Conservation (phyloP, 73 alveolate species). For the Paramecium caudatum region DNA sequence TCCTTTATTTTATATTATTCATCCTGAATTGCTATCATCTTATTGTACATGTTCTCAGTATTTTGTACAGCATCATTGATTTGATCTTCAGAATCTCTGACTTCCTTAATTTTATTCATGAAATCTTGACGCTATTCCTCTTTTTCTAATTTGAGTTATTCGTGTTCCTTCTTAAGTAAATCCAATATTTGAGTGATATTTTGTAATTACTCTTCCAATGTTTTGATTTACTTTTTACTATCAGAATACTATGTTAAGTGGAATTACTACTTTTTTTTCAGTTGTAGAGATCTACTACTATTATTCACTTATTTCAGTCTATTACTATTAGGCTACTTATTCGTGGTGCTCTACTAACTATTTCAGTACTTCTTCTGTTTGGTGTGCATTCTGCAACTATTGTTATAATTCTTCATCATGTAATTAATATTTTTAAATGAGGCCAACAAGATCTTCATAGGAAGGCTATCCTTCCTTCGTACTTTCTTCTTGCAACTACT, state of each 20-base stretch:
- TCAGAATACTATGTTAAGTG: constrained; percentile 50
- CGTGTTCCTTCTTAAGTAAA: too few species aligned
- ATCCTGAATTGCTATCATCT: constrained; percentile 39
- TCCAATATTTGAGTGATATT: too few species aligned
- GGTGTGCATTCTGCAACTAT: neutral
- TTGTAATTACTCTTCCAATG: neutral
- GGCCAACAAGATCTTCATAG: constrained; percentile 12
- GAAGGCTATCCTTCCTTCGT: neutral
- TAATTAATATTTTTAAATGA: neutral
- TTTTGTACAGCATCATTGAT: constrained; percentile 38
- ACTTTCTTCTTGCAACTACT: neutral
- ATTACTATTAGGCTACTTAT: too few species aligned
- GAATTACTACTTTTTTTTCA: too few species aligned
- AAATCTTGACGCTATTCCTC: constrained; percentile 16
- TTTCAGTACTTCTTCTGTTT: constrained; percentile 1
- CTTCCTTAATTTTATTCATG: constrained; percentile 17
- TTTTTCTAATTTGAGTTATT: constrained; percentile 36
- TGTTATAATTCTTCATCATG: neutral
- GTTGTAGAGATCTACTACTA: too few species aligned
- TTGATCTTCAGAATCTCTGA: neutral
- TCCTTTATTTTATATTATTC: constrained; percentile 37
- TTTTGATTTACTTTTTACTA: neutral
- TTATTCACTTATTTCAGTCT: too few species aligned
- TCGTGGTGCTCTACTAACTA: too few species aligned
- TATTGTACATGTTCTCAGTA: neutral